Percentiles rank a stretch among this genome's conserved stretches.
Evolutionary conservation across 1,284 basidiomycete species (phyloP).

Genomic region (Schizophyllum amplum): DNA sequence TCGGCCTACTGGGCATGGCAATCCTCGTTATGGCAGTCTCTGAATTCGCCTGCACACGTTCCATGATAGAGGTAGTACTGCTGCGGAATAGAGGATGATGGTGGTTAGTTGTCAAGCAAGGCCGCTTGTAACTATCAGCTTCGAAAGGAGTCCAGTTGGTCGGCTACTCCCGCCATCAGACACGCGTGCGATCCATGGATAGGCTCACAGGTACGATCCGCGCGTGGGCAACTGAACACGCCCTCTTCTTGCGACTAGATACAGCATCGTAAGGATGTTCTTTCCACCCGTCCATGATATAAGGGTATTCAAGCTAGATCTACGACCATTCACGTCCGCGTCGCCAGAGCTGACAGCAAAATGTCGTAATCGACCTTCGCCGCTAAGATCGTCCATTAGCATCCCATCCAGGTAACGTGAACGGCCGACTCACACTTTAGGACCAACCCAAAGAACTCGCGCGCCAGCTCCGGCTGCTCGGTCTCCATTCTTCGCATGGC

Average conservation of each 20-base stretch:
- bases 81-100: background rate
- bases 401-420: conserved; percentile 3
- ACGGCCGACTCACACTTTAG: conserved; percentile 58
- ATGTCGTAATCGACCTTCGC: conserved; percentile 78
- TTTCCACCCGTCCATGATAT: background rate
- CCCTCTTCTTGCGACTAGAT: too few relatives aligned
- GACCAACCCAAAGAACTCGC: conserved; percentile 64
- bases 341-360: conserved; percentile 64
- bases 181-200: background rate
- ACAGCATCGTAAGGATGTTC: too few relatives aligned
- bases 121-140: too few relatives aligned
- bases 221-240: too few relatives aligned
- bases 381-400: conserved; percentile 29
- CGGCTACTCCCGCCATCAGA: background rate
- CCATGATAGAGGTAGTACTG: conserved; percentile 17
- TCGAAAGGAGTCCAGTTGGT: background rate
- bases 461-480: conserved; percentile 60
- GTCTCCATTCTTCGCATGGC: conserved; percentile 52
- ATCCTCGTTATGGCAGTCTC: conserved; percentile 26
- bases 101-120: too few relatives aligned
- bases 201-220: background rate
- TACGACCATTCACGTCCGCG: conserved; percentile 36
- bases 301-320: background rate
- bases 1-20: conserved; percentile 29
- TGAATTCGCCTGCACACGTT: conserved; percentile 24